A percentile compares a stretch with the other conserved stretches of the same genome.
These are phyloP conservation scores for Dendrocalamus latiflorus DNA, from an alignment of 202 grass and related monocot species.

Conservation along the genomic window DNA sequence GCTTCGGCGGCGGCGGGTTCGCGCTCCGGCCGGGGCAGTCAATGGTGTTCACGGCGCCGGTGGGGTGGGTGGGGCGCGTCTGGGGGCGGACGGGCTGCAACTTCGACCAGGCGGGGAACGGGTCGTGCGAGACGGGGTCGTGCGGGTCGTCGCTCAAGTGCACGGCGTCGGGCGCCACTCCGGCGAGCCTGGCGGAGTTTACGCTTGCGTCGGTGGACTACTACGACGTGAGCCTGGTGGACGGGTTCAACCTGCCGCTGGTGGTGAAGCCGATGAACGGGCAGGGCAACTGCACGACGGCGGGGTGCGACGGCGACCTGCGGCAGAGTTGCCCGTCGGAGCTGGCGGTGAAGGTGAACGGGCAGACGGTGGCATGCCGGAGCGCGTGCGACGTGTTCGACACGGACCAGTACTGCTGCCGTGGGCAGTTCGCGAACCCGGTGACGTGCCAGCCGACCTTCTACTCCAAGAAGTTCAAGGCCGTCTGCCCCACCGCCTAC, in stretches of 20 bases:
- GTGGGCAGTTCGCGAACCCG: slow-evolving; percentile 43
- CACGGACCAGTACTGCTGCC: slow-evolving; percentile 84
- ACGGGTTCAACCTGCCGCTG: slow-evolving; percentile 71
- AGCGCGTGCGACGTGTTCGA: slow-evolving; percentile 88
- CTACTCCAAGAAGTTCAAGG: slow-evolving; percentile 88
- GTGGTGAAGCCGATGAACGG: slow-evolving; percentile 46
- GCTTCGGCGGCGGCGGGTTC: slow-evolving; percentile 75
- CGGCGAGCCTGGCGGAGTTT: slow-evolving; percentile 78
- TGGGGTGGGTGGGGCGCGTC: slow-evolving; percentile 68
- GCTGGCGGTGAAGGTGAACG: slow-evolving; percentile 48
- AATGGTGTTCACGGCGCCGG: slow-evolving; percentile 58
- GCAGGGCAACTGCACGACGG: slow-evolving; percentile 53
- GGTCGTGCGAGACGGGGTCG: slow-evolving; percentile 55
- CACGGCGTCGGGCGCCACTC: slow-evolving; percentile 39
- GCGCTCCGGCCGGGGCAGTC: slow-evolving; percentile 59
- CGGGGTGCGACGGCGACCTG: slow-evolving; percentile 69
- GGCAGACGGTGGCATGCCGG: slow-evolving; percentile 63
- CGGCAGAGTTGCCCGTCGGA: slow-evolving; percentile 52
- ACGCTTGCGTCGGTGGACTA: slow-evolving; percentile 50
- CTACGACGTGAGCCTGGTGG: slow-evolving; percentile 76
- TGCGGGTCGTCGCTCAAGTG: slow-evolving; percentile 60
- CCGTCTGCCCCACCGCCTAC: slow-evolving; percentile 59
- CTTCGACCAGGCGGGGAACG: slow-evolving; percentile 59
- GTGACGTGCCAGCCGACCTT: slow-evolving; percentile 56
- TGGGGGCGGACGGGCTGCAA: slow-evolving; percentile 74